A percentile compares a stretch with the other conserved stretches of the same genome.
Conservation (phyloP, 805 yeast genomes). For the Candida xiaguanensis region DNA sequence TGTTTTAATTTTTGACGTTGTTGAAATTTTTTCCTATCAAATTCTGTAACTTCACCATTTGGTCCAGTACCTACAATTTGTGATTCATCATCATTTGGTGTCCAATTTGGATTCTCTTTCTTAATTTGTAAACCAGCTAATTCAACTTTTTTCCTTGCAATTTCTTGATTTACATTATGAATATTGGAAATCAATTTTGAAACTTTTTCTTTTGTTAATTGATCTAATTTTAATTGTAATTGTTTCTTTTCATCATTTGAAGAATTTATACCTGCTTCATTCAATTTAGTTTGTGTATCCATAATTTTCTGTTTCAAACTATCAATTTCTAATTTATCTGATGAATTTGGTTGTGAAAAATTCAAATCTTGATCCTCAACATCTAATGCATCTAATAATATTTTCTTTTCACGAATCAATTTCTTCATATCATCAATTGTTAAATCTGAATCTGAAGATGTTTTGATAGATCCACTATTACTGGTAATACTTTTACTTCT, state of each 20-base stretch:
- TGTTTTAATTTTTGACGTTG: conserved; percentile 76
- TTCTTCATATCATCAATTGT: conserved; percentile 58
- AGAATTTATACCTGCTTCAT: conserved; percentile 24
- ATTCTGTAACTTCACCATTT: conserved; percentile 79
- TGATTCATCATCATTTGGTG: conserved; percentile 29
- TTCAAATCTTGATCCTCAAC: conserved; percentile 53
- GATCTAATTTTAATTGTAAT: conserved; percentile 55
- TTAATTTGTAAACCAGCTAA: conserved; percentile 52
- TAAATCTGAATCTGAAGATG: conserved; percentile 29
- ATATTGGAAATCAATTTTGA: conserved; percentile 69
- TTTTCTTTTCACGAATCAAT: conserved; percentile 66
- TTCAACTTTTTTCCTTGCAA: conserved; percentile 63
- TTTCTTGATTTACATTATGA: conserved; percentile 60
- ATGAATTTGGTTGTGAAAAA: conserved; percentile 23
- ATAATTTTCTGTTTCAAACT: conserved; percentile 59
- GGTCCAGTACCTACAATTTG: conserved; percentile 77
- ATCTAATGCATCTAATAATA: conserved; percentile 66
- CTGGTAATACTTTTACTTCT: conserved; percentile 32
- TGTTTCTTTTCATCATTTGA: conserved; percentile 44
- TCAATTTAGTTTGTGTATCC: conserved; percentile 39
- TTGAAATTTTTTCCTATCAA: conserved; percentile 75
- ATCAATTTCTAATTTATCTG: conserved; percentile 57
- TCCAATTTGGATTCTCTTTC: conserved; percentile 65
- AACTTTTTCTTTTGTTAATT: conserved; percentile 60
- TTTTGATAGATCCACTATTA: conserved; percentile 13